Base-by-base conservation (phyloP, 257 asterid genomes). In the Phtheirospermum japonicum region DNA sequence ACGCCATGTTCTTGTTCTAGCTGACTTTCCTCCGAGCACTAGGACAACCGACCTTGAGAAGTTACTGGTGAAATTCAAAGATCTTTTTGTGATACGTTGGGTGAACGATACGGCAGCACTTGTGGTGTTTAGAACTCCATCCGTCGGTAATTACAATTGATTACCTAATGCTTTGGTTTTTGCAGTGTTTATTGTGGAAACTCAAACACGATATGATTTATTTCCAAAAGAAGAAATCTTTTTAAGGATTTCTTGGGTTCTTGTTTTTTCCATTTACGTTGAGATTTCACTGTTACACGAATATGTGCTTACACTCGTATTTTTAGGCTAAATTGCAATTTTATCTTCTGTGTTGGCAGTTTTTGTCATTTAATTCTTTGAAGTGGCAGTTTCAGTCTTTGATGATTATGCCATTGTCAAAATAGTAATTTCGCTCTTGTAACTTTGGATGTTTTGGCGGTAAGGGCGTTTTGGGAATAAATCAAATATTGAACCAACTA, bases 61-160 rank as follows among this genome's bases (percentile, higher is more conserved):
- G 76, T 13, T 79, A 77, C 73, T 93, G 30, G 80, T 66, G 40
- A 75, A 73, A 71, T 90, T 81, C 81, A 93, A 87, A 75, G 92
- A 85, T 61, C 77, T 76, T 50, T 75, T 89, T 57, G 88, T 69
- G 63, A 87, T 93, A 71, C 92, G 94, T 39, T 93, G 99, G 99
- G 83, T 89, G 74, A 89, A 84, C 68, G 99, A 85, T 68, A 82
- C 86, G 7, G 76, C 74, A 36, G 83, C 99, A 45, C 92, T 93
- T 72, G 99, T 90, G 50, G 96, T 93, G 50, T 93, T 89, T 72
- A 80, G 77, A 69, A 82, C 95, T 50, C 95, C 99, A 67, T 65
- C 92, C 48, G 42, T 50, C 37, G 99, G 99, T 92, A 84, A 75
- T 50, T 63, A 10, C 42, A 20, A 43, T 53, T 61, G 1, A 45